Evolutionary conservation across 192 early-diverging fungal genomes (phyloP).

Genomic region (Podila epicladia): DNA sequence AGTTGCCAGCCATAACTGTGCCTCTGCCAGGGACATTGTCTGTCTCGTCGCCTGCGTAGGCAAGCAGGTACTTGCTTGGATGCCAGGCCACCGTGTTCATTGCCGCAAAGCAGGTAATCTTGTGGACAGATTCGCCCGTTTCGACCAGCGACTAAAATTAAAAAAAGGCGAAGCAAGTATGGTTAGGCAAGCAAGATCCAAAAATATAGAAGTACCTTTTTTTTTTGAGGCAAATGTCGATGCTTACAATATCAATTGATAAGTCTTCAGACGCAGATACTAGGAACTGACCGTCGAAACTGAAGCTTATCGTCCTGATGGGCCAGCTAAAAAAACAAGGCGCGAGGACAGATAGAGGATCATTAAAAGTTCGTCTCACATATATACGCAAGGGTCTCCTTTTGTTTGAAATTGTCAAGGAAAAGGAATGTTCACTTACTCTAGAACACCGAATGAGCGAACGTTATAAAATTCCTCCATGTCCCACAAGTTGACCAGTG

Average conservation of each 20-base stretch:
- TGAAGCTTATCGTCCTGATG: slow-evolving; percentile 81
- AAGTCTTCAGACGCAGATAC: slow-evolving; percentile 83
- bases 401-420: neutral
- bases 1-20: slow-evolving; percentile 55
- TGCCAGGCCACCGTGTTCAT: slow-evolving; percentile 86
- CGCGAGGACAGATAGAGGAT: neutral
- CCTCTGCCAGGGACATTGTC: slow-evolving; percentile 22
- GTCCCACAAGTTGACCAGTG: slow-evolving; percentile 82
- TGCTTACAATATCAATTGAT: slow-evolving; percentile 78
- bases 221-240: no score
- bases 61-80: slow-evolving; percentile 77
- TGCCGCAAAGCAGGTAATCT: slow-evolving; percentile 70
- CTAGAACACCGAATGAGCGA: slow-evolving; percentile 71
- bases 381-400: neutral
- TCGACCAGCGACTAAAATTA: slow-evolving; percentile 72
- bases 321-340: slow-evolving; percentile 64
- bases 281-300: slow-evolving; percentile 79
- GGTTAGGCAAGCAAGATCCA: neutral
- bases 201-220: neutral
- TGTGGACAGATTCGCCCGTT: slow-evolving; percentile 75
- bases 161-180: neutral
- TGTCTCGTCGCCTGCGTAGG: slow-evolving; percentile 81
- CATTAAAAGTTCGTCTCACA: no score
- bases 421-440: slow-evolving; percentile 55
- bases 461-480: slow-evolving; percentile 69